These are phyloP conservation scores for Saprolegnia parasitica DNA, from an alignment of 352 stramenopile genomes.

Conservation along the genomic window DNA sequence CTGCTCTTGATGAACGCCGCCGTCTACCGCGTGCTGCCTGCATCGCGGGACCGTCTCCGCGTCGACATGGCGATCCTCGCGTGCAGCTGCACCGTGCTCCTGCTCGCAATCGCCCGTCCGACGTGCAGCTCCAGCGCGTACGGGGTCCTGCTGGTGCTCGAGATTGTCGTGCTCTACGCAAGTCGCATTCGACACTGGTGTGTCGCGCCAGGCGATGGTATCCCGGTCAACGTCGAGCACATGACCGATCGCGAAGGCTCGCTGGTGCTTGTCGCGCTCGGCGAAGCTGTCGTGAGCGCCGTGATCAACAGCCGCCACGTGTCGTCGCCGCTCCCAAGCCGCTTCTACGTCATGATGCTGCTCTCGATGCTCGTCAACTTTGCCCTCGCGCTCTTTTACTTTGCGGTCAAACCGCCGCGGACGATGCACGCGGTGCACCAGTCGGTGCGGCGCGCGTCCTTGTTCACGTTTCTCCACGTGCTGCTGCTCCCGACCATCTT, in stretches of 20 bases:
- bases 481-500: not conserved
- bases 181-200: conserved; percentile 9
- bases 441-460: not conserved
- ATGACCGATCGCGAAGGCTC: conserved; percentile 11
- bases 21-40: conserved; percentile 11
- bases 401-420: conserved; percentile 10
- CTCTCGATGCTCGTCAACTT: conserved; percentile 24
- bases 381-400: conserved; percentile 22
- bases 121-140: not conserved
- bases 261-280: conserved; percentile 16
- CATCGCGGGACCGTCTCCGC: not conserved
- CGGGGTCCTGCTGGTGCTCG: not conserved
- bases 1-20: conserved; percentile 2
- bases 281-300: conserved; percentile 16
- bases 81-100: not conserved
- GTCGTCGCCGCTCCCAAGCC: not conserved
- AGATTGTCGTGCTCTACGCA: conserved; percentile 8
- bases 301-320: conserved; percentile 8
- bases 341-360: conserved; percentile 17
- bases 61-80: not conserved
- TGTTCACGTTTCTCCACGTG: conserved; percentile 3
- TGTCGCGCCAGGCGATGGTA: not conserved
- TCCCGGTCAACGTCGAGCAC: conserved; percentile 21
- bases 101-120: not conserved
- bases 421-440: conserved; percentile 1